Evolutionary conservation across 768 basidiomycete species (phyloP), one percentile per base, ranked within the genome.

Genomic region (Boletus insuetus): DNA sequence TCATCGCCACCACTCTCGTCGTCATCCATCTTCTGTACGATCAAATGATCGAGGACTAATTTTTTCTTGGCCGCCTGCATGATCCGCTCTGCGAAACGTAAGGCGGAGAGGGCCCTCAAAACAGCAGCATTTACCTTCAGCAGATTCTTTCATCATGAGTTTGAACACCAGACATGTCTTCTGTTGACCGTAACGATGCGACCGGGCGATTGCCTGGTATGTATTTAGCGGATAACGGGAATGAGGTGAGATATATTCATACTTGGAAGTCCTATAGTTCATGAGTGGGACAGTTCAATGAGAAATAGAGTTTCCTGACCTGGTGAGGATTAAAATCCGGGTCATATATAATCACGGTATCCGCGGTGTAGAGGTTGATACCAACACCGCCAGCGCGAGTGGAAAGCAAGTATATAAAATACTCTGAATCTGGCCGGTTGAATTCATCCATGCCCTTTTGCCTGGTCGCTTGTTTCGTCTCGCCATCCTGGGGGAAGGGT

Each of bases 251-350:
- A 51, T 32, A 19, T 19, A 31, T n/a, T 65, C 83, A 56, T 69
- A 91, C 92, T 82, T 96, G 94, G 47, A 95, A 77, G 73, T 95
- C 94, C 87, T 89, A 59, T 43, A 35, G 50, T 39, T 43, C 41
- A 32, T 64, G 14, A 64, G 56, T n/a, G 11, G 56, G 39, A 60
- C 58, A 38, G 8, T 45, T 11, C 43, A 49, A 37, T 48, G 39
- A 31, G 37, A 47, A 31, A 38, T 29, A 11, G 5, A 20, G n/a
- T 46, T 38, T 16, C 69, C 80, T 26, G 45, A 87, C 88, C 79
- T 89, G 89, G 73, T 97, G 94, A n/a, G 96, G 96, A 65, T 99
- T 99, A 71, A 94, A 99, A 74, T 99, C 97, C 0, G 94, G 94
- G 67, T 99, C 96, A 62, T 87, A 91, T 51, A 94, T 86, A 42